Evolutionary conservation across 768 basidiomycete species (phyloP).

Genomic region (Butyriboletus loyo): DNA sequence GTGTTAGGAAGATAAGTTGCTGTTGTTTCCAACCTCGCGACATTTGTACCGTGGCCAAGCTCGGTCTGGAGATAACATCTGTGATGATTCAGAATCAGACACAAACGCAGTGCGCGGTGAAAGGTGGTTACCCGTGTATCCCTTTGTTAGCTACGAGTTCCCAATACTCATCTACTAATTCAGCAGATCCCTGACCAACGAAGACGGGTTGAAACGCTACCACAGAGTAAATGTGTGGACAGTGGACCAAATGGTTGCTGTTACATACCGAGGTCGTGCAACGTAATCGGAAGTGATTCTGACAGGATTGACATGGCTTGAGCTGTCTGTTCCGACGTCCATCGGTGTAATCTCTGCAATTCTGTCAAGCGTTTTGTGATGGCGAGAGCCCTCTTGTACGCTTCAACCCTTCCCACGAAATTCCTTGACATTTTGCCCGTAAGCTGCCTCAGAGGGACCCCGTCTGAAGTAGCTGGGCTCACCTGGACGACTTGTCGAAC

Average conservation of each 20-base stretch:
- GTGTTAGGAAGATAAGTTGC: slow-evolving; percentile 69
- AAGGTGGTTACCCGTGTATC: slow-evolving; percentile 45
- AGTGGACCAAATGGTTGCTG: slow-evolving; percentile 24
- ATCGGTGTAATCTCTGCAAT: slow-evolving; percentile 50
- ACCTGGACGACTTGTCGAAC: slow-evolving; percentile 62
- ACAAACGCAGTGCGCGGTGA: background rate
- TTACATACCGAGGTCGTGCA: slow-evolving; percentile 37
- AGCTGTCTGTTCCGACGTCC: slow-evolving; percentile 47
- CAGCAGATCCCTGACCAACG: slow-evolving; percentile 53
- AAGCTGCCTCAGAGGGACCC: background rate
- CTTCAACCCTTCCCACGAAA: slow-evolving; percentile 57
- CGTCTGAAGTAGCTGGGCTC: background rate
- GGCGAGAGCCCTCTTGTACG: slow-evolving; percentile 51
- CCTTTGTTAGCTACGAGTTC: slow-evolving; percentile 49
- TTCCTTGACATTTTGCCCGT: slow-evolving; percentile 36
- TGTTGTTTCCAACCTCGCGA: slow-evolving; percentile 67
- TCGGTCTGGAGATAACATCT: slow-evolving; percentile 77
- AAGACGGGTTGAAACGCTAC: slow-evolving; percentile 67
- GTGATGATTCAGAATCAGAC: background rate
- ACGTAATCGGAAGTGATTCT: slow-evolving; percentile 48
- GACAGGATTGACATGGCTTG: slow-evolving; percentile 49
- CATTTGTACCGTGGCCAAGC: slow-evolving; percentile 75
- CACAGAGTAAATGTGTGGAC: slow-evolving; percentile 5
- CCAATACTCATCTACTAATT: slow-evolving; percentile 51
- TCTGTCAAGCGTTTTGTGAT: slow-evolving; percentile 59